Conservation (phyloP, 208 protist species). For the Leishmania arabica region DNA sequence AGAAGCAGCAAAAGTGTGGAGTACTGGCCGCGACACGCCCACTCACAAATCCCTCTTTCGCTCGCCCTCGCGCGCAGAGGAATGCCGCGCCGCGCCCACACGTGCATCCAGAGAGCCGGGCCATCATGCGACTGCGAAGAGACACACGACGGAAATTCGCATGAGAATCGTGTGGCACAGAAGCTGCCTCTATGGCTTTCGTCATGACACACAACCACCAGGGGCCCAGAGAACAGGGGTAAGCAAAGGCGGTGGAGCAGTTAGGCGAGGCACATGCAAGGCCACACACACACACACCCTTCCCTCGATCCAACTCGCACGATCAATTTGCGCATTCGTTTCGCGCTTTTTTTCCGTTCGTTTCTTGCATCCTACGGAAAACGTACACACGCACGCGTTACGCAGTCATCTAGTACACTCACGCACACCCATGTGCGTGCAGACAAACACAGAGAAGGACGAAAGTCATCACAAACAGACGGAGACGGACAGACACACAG, state of each 20-base stretch:
- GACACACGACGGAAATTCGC: background rate
- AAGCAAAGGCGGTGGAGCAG: background rate
- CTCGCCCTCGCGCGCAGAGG: background rate
- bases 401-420: constrained; percentile 3
- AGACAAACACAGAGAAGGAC: constrained; percentile 7
- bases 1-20: background rate
- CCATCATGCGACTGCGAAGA: background rate
- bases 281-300: background rate
- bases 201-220: background rate
- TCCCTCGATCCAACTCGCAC: background rate
- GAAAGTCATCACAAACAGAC: constrained; percentile 13
- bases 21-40: background rate
- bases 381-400: constrained; percentile 1
- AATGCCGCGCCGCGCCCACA: too few relatives aligned
- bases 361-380: background rate
- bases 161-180: background rate
- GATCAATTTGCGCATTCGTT: background rate
- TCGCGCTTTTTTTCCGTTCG: background rate
- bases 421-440: background rate
- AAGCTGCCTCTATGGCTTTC: background rate
- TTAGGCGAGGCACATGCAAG: background rate
- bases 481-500: background rate
- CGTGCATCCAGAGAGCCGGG: background rate
- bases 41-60: background rate
- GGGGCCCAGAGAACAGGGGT: background rate